These are phyloP conservation scores for Termitomyces sp. DNA, from an alignment of 768 basidiomycete species.

Conservation along the genomic window DNA sequence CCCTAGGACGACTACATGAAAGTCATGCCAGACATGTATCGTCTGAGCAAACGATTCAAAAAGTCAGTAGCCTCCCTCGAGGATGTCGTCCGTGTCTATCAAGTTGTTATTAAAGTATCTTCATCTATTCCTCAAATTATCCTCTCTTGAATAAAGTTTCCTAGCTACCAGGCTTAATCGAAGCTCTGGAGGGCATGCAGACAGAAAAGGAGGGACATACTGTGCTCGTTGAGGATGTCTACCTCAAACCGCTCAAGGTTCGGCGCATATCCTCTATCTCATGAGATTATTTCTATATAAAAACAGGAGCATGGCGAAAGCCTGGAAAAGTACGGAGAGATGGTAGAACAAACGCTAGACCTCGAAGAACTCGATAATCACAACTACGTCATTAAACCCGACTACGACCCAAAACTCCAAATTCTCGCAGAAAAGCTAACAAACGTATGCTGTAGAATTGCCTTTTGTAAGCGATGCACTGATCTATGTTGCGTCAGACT, in stretches of 20 bases:
- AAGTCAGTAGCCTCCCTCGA: constrained; percentile 80
- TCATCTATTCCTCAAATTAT: not conserved
- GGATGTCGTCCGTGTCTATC: constrained; percentile 94
- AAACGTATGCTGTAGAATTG: constrained; percentile 29
- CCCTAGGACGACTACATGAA: constrained; percentile 83
- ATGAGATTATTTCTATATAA: not conserved
- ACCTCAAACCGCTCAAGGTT: constrained; percentile 58
- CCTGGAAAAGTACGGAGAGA: constrained; percentile 78
- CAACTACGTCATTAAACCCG: constrained; percentile 87
- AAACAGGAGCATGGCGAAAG: constrained; percentile 55
- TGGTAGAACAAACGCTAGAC: constrained; percentile 96
- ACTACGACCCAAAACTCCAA: constrained; percentile 76
- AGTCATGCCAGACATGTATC: constrained; percentile 89
- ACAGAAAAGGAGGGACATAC: constrained; percentile 38
- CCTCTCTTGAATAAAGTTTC: not conserved
- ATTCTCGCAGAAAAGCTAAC: constrained; percentile 62
- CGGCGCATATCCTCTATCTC: not conserved
- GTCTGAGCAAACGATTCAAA: constrained; percentile 89
- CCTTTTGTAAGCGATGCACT: not conserved
- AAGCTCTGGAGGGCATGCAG: constrained; percentile 46
- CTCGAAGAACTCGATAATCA: constrained; percentile 80
- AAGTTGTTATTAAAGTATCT: constrained; percentile 77
- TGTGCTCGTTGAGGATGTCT: constrained; percentile 61
- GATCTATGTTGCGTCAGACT: constrained; percentile 26
- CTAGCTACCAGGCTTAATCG: constrained; percentile 73